These are phyloP conservation scores for Schizothecium vesticola DNA, from an alignment of 495 filamentous ascomycete species.

Conservation along the genomic window DNA sequence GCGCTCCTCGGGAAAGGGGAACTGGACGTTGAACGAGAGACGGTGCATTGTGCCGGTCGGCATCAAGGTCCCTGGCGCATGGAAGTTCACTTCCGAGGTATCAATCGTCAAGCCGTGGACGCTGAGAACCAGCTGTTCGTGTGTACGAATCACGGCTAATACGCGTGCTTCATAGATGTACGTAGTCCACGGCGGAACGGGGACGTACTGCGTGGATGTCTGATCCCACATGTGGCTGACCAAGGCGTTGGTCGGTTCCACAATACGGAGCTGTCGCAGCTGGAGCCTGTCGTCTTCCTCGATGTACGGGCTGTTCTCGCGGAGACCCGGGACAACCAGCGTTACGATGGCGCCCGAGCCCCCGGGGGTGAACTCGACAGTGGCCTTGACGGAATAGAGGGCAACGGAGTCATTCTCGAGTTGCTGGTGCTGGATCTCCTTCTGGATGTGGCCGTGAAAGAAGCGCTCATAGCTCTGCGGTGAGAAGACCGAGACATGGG, in stretches of 20 bases:
- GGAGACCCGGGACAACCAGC: slow-evolving; percentile 35
- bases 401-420: slow-evolving; percentile 20
- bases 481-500: not conserved
- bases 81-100: slow-evolving; percentile 1
- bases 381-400: slow-evolving; percentile 17
- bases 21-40: slow-evolving; percentile 22
- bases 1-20: slow-evolving; percentile 21
- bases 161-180: slow-evolving; percentile 25
- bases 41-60: not conserved
- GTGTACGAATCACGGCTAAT: slow-evolving; percentile 15
- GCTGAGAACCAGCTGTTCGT: slow-evolving; percentile 16
- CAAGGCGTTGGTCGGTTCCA: slow-evolving; percentile 10
- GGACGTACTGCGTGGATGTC: not conserved
- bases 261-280: slow-evolving; percentile 35
- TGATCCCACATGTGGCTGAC: slow-evolving; percentile 12
- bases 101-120: slow-evolving; percentile 11
- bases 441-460: slow-evolving; percentile 18
- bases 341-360: slow-evolving; percentile 4
- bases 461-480: slow-evolving; percentile 16
- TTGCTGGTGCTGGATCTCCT: slow-evolving; percentile 18
- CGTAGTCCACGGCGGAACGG: slow-evolving; percentile 23
- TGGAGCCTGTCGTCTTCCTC: slow-evolving; percentile 40
- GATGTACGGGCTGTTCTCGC: slow-evolving; percentile 39
- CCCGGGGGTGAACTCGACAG: not conserved
- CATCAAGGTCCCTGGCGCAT: not conserved